A percentile compares a stretch with the other conserved stretches of the same genome.
phyloP scores from a whole-genome alignment of 345 rosid genomes.

The Mercurialis annua region DNA sequence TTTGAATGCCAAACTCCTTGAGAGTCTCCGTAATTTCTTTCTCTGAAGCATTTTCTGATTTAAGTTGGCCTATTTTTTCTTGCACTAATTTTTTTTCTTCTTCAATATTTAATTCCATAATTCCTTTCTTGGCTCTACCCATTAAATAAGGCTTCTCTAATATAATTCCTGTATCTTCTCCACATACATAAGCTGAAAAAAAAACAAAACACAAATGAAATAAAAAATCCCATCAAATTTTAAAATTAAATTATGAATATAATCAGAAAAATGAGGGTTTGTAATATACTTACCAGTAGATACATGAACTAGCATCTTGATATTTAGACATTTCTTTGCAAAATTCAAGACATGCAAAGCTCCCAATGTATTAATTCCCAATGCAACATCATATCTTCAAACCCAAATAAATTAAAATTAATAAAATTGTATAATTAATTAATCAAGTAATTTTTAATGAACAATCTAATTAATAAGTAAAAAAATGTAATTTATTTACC shows the following conservation, averaged over 20 bases:
- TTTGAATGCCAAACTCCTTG: constrained; percentile 55
- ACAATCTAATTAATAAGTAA: no score
- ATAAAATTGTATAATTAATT: no score
- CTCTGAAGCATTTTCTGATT: no score
- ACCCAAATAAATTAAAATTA: no score
- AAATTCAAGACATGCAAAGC: constrained; percentile 48
- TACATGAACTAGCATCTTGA: constrained; percentile 43
- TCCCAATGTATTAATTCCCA: constrained; percentile 54
- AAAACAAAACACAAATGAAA: no score
- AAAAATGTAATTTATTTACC: no score
- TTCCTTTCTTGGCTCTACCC: constrained; percentile 62
- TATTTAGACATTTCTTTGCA: constrained; percentile 48
- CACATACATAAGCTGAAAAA: constrained; percentile 58
- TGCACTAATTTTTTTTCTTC: constrained; percentile 42
- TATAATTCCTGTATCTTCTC: constrained; percentile 50
- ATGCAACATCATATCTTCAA: constrained; percentile 47
- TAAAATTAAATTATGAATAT: no score
- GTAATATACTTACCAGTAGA: no score
- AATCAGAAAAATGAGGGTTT: no score
- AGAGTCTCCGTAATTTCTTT: constrained; percentile 40
- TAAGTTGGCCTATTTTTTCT: constrained; percentile 44
- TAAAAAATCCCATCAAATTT: no score
- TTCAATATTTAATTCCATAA: constrained; percentile 44
- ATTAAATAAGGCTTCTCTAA: constrained; percentile 36
- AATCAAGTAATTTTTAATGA: no score